Evolutionary conservation across 495 filamentous ascomycete genomes (phyloP).

Genomic region (Podospora tetraspora): DNA sequence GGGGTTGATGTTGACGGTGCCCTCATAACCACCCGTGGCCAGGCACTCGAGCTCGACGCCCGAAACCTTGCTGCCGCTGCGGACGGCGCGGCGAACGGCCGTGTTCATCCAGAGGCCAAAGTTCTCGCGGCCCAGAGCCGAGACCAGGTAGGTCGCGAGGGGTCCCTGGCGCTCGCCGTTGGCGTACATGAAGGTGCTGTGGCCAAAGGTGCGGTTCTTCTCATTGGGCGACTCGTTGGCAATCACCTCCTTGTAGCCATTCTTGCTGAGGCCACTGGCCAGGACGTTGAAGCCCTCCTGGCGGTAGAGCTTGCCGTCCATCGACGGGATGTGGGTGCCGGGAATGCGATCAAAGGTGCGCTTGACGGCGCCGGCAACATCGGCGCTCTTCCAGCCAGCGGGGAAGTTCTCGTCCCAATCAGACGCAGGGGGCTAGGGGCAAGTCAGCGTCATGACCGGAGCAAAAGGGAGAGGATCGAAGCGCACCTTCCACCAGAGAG

Average conservation of each 20-base stretch:
- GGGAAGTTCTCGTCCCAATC: slow-evolving; percentile 79
- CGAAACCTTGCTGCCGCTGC: slow-evolving; percentile 54
- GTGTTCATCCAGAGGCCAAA: slow-evolving; percentile 62
- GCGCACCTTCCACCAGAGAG: slow-evolving; percentile 46
- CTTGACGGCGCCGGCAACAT: slow-evolving; percentile 51
- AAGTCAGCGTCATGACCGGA: background rate
- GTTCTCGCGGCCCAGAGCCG: slow-evolving; percentile 53
- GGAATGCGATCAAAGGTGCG: slow-evolving; percentile 64
- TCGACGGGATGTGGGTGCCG: slow-evolving; percentile 60
- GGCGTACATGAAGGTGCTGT: slow-evolving; percentile 64
- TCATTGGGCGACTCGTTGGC: slow-evolving; percentile 54
- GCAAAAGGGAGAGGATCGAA: background rate
- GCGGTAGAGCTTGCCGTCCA: slow-evolving; percentile 62
- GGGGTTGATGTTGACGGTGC: slow-evolving; percentile 54
- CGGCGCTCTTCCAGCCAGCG: slow-evolving; percentile 61
- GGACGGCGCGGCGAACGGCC: slow-evolving; percentile 58
- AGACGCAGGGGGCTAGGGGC: slow-evolving; percentile 29
- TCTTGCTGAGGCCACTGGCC: slow-evolving; percentile 46
- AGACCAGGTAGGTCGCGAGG: slow-evolving; percentile 66
- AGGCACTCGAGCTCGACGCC: slow-evolving; percentile 63
- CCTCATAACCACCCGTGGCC: slow-evolving; percentile 48
- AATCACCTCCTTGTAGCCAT: slow-evolving; percentile 58
- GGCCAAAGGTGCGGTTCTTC: slow-evolving; percentile 62
- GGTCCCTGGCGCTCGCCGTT: slow-evolving; percentile 65
- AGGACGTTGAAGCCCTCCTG: slow-evolving; percentile 61